Evolutionary conservation across 2,329 filamentous ascomycete genomes (phyloP).

Genomic region (Calonectria henricotiae): DNA sequence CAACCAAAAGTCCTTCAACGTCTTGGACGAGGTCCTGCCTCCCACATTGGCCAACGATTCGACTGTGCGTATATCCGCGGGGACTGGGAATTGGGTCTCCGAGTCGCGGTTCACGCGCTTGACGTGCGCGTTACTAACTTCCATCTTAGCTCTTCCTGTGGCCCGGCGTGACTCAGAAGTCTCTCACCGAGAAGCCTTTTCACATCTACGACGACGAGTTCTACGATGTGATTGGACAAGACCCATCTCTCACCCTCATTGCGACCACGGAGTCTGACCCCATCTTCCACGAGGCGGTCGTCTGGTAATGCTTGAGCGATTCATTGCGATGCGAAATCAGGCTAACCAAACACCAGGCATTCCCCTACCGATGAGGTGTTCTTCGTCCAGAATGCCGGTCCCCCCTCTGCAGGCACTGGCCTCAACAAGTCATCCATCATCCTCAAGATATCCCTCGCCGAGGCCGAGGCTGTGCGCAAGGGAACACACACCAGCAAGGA

Average conservation of each 20-base stretch:
- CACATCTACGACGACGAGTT: slow-evolving; percentile 67
- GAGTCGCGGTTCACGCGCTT: too few species aligned
- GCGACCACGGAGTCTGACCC: slow-evolving; percentile 64
- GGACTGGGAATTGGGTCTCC: not conserved
- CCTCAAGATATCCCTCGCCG: slow-evolving; percentile 65
- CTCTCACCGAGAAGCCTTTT: slow-evolving; percentile 46
- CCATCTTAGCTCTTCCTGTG: slow-evolving; percentile 41
- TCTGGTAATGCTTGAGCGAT: slow-evolving; percentile 58
- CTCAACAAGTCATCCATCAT: slow-evolving; percentile 68
- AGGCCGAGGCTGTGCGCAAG: slow-evolving; percentile 57
- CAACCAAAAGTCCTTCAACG: slow-evolving; percentile 48
- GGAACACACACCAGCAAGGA: slow-evolving; percentile 46
- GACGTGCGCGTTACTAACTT: not conserved
- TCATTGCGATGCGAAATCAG: not conserved
- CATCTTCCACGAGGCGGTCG: slow-evolving; percentile 71
- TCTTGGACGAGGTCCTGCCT: slow-evolving; percentile 42
- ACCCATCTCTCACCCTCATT: slow-evolving; percentile 68
- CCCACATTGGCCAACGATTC: slow-evolving; percentile 43
- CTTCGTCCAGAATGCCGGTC: slow-evolving; percentile 70
- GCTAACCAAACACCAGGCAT: slow-evolving; percentile 49
- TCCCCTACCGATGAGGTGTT: slow-evolving; percentile 68
- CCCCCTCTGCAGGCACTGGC: slow-evolving; percentile 65
- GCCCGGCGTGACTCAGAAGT: slow-evolving; percentile 48
- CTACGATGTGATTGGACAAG: slow-evolving; percentile 64
- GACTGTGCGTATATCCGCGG: slow-evolving; percentile 30